Percentiles rank a stretch among this genome's conserved stretches.
phyloP scores from a whole-genome alignment of 1,284 basidiomycete species.

The Xanthoconium separans region DNA sequence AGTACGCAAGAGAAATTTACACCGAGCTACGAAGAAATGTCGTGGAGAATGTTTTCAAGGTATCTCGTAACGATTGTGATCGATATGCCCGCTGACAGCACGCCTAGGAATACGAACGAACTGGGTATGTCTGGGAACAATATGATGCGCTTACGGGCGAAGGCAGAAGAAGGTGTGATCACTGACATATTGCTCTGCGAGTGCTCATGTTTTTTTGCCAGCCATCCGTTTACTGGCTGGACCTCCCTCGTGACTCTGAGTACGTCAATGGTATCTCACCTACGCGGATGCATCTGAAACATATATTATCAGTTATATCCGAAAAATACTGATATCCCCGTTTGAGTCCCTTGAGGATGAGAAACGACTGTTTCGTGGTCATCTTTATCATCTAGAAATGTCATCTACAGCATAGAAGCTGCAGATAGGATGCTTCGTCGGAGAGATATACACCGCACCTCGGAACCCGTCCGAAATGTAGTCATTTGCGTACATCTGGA shows the following conservation, averaged over 20 bases:
- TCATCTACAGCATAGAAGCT: neutral
- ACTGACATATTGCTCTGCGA: slow-evolving; percentile 1
- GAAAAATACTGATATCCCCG: slow-evolving; percentile 49
- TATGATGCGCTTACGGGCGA: slow-evolving; percentile 84
- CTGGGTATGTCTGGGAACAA: slow-evolving; percentile 96
- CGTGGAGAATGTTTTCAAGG: slow-evolving; percentile 84
- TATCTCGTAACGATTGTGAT: slow-evolving; percentile 22
- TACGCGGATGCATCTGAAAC: slow-evolving; percentile 8
- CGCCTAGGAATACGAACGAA: slow-evolving; percentile 83
- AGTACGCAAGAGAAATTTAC: slow-evolving; percentile 77
- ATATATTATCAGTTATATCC: slow-evolving; percentile 44
- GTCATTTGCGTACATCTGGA: neutral
- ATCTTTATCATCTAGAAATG: neutral
- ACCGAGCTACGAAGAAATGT: slow-evolving; percentile 77
- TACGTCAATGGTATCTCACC: slow-evolving; percentile 39
- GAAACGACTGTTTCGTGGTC: neutral
- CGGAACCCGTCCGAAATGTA: neutral
- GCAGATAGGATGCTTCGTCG: neutral
- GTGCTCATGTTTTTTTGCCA: slow-evolving; percentile 31
- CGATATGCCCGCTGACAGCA: slow-evolving; percentile 13
- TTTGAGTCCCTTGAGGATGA: neutral
- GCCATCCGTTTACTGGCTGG: slow-evolving; percentile 94
- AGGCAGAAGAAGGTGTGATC: slow-evolving; percentile 73
- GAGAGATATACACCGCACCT: neutral
- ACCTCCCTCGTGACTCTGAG: slow-evolving; percentile 81